A percentile compares a stretch with the other conserved stretches of the same genome.
Evolutionary conservation across 1,284 basidiomycete genomes (phyloP).

Genomic region (Apiotrichum gamsii): DNA sequence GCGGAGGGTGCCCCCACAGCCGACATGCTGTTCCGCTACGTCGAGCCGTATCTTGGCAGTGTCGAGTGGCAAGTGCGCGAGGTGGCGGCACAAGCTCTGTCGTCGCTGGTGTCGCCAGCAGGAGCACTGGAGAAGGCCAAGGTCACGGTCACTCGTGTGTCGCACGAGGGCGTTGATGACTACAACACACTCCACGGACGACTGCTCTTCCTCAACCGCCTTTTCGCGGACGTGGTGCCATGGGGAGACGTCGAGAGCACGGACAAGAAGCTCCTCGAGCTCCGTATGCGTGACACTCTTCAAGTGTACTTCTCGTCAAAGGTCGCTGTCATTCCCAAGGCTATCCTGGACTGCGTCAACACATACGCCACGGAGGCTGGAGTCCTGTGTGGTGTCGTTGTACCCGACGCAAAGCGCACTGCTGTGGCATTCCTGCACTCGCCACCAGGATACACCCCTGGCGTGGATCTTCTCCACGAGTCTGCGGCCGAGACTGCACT

Average conservation of each 20-base stretch:
- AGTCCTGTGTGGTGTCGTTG: neutral
- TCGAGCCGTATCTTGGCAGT: constrained; percentile 26
- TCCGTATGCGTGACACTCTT: constrained; percentile 6
- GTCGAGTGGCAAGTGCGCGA: constrained; percentile 40
- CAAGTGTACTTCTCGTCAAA: constrained; percentile 1
- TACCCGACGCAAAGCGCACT: neutral
- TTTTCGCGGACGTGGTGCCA: constrained; percentile 29
- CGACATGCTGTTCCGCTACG: constrained; percentile 16
- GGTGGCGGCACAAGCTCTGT: constrained; percentile 40
- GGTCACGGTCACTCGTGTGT: constrained; percentile 6
- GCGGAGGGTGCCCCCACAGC: constrained; percentile 22
- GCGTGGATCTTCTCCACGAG: constrained; percentile 11
- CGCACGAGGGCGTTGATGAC: constrained; percentile 7
- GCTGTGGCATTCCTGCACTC: constrained; percentile 5
- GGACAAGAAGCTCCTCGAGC: constrained; percentile 12
- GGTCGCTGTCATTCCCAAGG: constrained; percentile 10
- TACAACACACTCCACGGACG: constrained; percentile 35
- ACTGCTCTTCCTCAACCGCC: constrained; percentile 25
- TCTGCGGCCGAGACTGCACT: constrained; percentile 7
- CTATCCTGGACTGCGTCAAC: constrained; percentile 17
- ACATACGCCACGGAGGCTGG: constrained; percentile 7
- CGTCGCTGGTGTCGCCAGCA: constrained; percentile 29
- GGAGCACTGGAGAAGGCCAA: constrained; percentile 19
- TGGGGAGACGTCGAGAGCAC: constrained; percentile 12
- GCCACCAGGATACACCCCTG: constrained; percentile 1